Evolutionary conservation across 164 flowering plant species (phyloP), one percentile per base, ranked within the genome.

Genomic region (Platanus orientalis): DNA sequence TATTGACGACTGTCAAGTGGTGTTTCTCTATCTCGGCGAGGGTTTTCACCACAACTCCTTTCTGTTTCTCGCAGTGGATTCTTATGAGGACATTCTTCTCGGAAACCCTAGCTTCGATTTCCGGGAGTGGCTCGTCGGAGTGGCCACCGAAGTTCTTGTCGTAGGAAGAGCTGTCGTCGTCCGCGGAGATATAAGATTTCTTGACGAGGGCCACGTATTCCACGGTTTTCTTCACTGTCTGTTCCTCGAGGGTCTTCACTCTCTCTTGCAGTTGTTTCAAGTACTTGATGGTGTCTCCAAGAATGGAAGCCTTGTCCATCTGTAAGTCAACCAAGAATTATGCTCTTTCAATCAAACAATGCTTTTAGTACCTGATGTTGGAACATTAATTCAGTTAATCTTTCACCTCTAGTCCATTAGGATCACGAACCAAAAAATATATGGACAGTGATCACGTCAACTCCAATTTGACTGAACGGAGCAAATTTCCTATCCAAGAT

Each of bases 231-330:
- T 80, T 84, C 54, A 44, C 70, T 4, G 84, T 74, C 67, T 86
- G 70, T 54, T 94, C 95, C 78, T 91, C 97, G 9, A 94, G 87
- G 11, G 63, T 61, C 71, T 81, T 86, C 40, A 88, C 91, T 73
- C 57, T 69, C 57, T 93, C 96, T 65, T 93, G 94, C 25, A 93
- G 82, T 39, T 85, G 87, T 61, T 90, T 91, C 81, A 94, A 27
- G 77, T 91, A 83, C 80, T 83, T 88, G 49, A 90, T 83, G 11
- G 97, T 87, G 70, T 87, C 97, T 39, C 84, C 88, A 57, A 93
- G 90, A 70, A 93, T 89, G 19, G 98, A 83, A 71, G 95, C 96
- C 73, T 91, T 94, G 80, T 91, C 97, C 89, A 82, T 83, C 98
- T 92, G 76, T 13, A 32, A 24, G 13, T 7, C 42, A 36, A 7